Evolutionary conservation across 768 basidiomycete species (phyloP).

Genomic region (Tulasnella sp.): DNA sequence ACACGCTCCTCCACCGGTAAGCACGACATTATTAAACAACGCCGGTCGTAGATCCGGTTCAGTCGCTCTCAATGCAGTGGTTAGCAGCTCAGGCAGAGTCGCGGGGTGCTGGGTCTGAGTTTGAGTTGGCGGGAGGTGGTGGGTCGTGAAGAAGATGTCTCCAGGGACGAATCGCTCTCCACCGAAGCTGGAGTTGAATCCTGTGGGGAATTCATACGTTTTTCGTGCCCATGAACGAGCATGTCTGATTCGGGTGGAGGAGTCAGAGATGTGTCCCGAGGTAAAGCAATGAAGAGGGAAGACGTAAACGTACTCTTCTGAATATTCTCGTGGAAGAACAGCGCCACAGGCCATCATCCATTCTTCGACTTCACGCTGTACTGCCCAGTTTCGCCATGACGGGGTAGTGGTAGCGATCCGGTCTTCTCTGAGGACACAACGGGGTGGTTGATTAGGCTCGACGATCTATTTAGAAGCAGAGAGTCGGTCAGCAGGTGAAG

Average conservation of each 20-base stretch:
- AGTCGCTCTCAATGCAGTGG: slow-evolving; percentile 72
- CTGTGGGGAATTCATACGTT: slow-evolving; percentile 94
- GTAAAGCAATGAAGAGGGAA: background rate
- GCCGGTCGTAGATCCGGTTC: slow-evolving; percentile 90
- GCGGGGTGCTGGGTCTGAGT: slow-evolving; percentile 17
- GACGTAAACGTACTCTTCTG: slow-evolving; percentile 63
- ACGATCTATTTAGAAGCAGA: slow-evolving; percentile 53
- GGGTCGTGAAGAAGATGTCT: slow-evolving; percentile 85
- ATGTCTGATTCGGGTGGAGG: slow-evolving; percentile 43
- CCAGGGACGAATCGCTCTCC: slow-evolving; percentile 77
- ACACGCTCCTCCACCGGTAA: slow-evolving; percentile 90
- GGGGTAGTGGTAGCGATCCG: slow-evolving; percentile 67
- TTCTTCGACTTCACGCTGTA: slow-evolving; percentile 80
- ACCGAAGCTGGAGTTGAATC: slow-evolving; percentile 80
- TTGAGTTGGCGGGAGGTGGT: slow-evolving; percentile 36
- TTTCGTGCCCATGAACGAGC: slow-evolving; percentile 55
- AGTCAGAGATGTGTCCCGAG: background rate
- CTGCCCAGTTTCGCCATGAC: slow-evolving; percentile 77
- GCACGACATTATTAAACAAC: slow-evolving; percentile 87
- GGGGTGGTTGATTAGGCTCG: slow-evolving; percentile 61
- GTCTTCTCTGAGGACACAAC: slow-evolving; percentile 71
- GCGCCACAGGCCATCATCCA: slow-evolving; percentile 89
- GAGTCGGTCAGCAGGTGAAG: slow-evolving; percentile 1
- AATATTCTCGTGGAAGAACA: slow-evolving; percentile 83
- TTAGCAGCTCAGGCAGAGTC: slow-evolving; percentile 70